phyloP scores from a whole-genome alignment of 257 asterid genomes.

The Nicotiana paniculata region DNA sequence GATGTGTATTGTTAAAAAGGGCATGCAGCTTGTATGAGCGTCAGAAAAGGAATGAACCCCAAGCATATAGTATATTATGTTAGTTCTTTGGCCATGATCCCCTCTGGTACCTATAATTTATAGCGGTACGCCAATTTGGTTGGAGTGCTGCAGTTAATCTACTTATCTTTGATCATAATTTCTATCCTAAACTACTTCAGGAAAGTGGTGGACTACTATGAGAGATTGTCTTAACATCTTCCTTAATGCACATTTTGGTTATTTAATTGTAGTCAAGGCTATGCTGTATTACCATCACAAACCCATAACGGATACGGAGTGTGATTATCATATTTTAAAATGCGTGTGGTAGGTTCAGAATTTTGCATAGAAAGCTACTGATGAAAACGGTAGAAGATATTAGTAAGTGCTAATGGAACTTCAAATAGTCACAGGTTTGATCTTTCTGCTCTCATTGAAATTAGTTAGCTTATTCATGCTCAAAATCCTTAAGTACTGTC shows the following conservation, averaged over 20 bases:
- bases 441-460: not conserved
- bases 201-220: not conserved
- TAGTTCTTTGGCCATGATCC: not conserved
- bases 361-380: not conserved
- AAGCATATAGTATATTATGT: not conserved
- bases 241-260: not conserved
- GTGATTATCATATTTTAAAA: not conserved
- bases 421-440: not conserved
- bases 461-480: not conserved
- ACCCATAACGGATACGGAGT: not conserved
- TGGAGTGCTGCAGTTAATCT: not conserved
- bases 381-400: not conserved
- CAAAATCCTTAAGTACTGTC: not conserved
- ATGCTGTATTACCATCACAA: not conserved
- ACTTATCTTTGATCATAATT: not conserved
- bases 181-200: not conserved
- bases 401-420: not conserved
- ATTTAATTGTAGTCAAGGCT: not conserved
- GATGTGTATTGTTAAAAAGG: not conserved
- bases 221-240: not conserved
- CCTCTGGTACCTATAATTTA: not conserved
- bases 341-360: not conserved
- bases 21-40: not conserved
- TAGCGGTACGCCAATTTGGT: not conserved
- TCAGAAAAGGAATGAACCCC: not conserved